Evolutionary conservation across 169 alveolate genomes (phyloP).

Genomic region (Cryptosporidium andersoni): DNA sequence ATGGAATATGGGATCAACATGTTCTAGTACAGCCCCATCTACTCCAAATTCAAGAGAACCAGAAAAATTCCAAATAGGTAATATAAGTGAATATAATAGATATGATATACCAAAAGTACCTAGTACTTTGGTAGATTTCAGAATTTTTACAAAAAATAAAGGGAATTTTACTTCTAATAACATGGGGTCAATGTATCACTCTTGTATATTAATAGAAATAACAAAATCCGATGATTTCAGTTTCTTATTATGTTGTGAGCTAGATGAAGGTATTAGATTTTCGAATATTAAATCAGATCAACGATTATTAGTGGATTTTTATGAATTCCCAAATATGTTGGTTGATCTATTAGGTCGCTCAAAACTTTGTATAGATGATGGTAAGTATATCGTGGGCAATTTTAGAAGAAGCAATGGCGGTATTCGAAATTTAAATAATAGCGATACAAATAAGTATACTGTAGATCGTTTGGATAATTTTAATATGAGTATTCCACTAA

Average conservation of each 20-base stretch:
- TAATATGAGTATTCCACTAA: slow-evolving; percentile 27
- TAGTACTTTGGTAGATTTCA: slow-evolving; percentile 2
- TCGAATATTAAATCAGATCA: slow-evolving; percentile 72
- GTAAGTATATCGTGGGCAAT: background rate
- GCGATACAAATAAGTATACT: slow-evolving; percentile 10
- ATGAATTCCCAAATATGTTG: slow-evolving; percentile 68
- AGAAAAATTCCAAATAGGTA: slow-evolving; percentile 6
- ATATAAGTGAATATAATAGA: background rate
- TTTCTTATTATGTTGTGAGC: slow-evolving; percentile 19
- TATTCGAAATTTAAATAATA: background rate
- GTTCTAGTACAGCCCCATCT: slow-evolving; percentile 54
- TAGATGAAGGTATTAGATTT: slow-evolving; percentile 67
- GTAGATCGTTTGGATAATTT: background rate
- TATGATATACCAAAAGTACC: background rate
- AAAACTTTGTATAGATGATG: background rate
- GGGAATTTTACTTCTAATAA: background rate
- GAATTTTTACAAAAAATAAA: background rate
- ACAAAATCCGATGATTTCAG: slow-evolving; percentile 62
- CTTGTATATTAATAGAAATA: slow-evolving; percentile 35
- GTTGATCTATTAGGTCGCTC: slow-evolving; percentile 57
- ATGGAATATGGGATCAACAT: slow-evolving; percentile 17
- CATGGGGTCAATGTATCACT: background rate
- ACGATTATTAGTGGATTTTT: slow-evolving; percentile 74
- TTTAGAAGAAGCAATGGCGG: background rate
- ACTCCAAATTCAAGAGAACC: slow-evolving; percentile 64